Base-by-base conservation (phyloP, 2,329 filamentous ascomycete genomes). In the Alternaria sp. region DNA sequence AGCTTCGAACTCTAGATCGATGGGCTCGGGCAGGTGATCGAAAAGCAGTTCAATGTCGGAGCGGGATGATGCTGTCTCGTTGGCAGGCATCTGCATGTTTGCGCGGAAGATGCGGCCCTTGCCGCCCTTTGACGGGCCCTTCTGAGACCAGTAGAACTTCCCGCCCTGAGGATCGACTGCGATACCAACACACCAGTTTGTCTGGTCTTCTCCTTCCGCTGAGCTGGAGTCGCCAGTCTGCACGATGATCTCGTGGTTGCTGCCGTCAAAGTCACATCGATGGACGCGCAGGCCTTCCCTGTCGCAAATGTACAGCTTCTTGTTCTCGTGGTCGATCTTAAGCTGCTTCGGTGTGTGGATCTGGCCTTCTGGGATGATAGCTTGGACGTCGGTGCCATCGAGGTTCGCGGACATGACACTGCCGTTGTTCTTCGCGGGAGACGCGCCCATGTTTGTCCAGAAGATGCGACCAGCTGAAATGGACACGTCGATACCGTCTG, bases 91-190 rank as follows among this genome's bases (percentile, higher is more conserved):
- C 43, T 87, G 83, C 0, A 77, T 68, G 1, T 84, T 76, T 0
- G 87, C 86, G 5, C 80, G 76, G 70, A 86, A 86, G 46, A 90
- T 87, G 4, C 83, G 80, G 0, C 88, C 88, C 44, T 81, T 71
- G 2, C 74, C 77, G 0, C 79, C 81, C 72, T 89, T 89, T 4
- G 83, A 81, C 0, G 80, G 76, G 0, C 88, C 87, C 68, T 89
- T 89, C 55, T 89, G 87, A 0, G 85, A 86, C 87, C 87, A 90
- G 79, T 85, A 89, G 49, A 89, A 79, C 45, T 83, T 81, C 13
- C 81, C 81, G 1, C 76, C 74, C 0, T 73, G 62, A 0, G 76
- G 75, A 4, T 83, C 82, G 0, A 89, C 79, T 0, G 83, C 74
- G 43, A 90, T 81, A 2, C 88, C 87, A 9, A 89, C 87, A 58